Evolutionary conservation across 192 early-diverging fungal genomes (phyloP), one percentile per base, ranked within the genome.

Genomic region (Mortierella alpina): DNA sequence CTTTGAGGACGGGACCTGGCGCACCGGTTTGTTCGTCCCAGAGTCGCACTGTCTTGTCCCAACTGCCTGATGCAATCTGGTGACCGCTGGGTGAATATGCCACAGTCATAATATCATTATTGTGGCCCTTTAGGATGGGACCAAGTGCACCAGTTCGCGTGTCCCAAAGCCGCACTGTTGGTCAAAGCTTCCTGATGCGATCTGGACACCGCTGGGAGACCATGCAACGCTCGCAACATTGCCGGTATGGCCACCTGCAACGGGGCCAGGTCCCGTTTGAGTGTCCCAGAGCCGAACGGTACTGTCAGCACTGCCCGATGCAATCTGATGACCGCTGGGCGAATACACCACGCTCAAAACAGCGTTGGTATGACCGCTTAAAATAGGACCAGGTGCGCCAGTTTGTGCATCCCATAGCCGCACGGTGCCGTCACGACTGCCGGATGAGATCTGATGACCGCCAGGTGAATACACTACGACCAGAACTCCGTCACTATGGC

Each of bases 31-130:
- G 3, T 0, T 46, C 48, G 12, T 69, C 49, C 67, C 67, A 69
- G 2, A 69, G 11, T 41, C 57, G 56, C 12, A 69, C 47, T 41
- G 67, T 69, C 11, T 12, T 42, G 44, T 68, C 44, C 17, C 15
- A 22, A 45, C 66, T 41, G 44, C 42, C 20, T 6, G 67, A 49
- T 5, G 31, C 13, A 22, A 69, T 51, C 42, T 56, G 65, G 15
- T 54, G 49, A 18, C 65, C 65, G 13, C 9, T 56, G 9, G 65
- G 65, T 13, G 65, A 67, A 67, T 47, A 67, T 42, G 42, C 65
- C 39, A 57, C n/a, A 18, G 41, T 67, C 40, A n/a, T 46, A 56
- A 67, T 53, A 45, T 3, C 6, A 18, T 22, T 5, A 8, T 14
- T 47, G 20, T 67, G 65, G 14, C 65, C 65, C 0, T 9, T 45